phyloP scores from a whole-genome alignment of 306 rosid species.

The Quercus berberidifolia region DNA sequence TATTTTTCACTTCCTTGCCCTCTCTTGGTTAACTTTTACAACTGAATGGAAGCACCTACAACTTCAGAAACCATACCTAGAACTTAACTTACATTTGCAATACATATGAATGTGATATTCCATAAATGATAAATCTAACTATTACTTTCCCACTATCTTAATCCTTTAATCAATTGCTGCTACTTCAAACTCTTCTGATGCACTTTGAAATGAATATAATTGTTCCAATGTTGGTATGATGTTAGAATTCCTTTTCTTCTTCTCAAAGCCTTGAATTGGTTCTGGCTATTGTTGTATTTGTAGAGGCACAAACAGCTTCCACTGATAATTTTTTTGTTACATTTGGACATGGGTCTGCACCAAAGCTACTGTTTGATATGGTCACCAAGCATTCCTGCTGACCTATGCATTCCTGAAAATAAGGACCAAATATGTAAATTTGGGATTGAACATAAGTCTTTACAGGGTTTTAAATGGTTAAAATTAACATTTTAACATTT shows the following conservation, averaged over 20 bases:
- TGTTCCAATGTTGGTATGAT: not conserved
- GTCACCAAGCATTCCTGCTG: conserved; percentile 46
- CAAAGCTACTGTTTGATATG: conserved; percentile 46
- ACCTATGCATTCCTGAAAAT: conserved; percentile 57
- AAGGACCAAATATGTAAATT: not conserved
- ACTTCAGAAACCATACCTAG: not conserved
- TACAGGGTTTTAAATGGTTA: not conserved
- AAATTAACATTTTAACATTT: not conserved
- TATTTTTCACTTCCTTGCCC: not conserved
- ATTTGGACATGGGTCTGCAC: conserved; percentile 67
- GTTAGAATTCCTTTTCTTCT: not conserved
- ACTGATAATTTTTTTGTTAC: conserved; percentile 50
- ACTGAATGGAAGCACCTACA: too few relatives aligned
- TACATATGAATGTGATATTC: not conserved
- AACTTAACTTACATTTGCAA: not conserved
- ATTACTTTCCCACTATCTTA: not conserved
- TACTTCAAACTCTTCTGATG: not conserved
- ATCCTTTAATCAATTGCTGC: not conserved
- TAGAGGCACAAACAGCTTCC: conserved; percentile 58
- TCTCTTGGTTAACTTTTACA: too few relatives aligned
- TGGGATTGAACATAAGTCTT: not conserved
- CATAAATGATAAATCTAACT: not conserved
- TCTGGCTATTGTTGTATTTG: not conserved
- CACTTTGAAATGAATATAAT: not conserved
- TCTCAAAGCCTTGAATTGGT: not conserved